These are phyloP conservation scores for Eucalyptus shirleyi DNA, from an alignment of 345 rosid species.

Conservation along the genomic window DNA sequence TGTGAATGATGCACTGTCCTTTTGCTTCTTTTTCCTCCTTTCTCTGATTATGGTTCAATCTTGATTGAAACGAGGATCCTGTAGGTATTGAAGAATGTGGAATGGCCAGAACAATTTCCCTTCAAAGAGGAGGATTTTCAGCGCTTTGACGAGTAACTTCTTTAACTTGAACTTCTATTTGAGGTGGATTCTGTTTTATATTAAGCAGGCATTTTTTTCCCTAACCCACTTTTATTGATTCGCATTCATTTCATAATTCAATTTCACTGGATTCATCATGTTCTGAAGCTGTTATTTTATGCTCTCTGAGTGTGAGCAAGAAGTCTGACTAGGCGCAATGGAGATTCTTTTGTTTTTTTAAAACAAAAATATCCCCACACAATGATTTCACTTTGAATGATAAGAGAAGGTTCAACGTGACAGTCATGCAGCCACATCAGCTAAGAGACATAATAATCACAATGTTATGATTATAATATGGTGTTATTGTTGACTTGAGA, in stretches of 20 bases:
- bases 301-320: background rate
- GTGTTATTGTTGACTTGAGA: background rate
- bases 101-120: conserved; percentile 85
- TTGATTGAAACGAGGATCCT: background rate
- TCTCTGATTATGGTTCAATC: background rate
- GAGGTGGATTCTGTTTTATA: background rate
- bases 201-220: background rate
- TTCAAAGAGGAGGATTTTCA: conserved; percentile 87
- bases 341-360: background rate
- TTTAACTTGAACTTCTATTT: background rate
- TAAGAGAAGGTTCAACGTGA: background rate
- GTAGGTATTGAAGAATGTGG: conserved; percentile 62
- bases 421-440: background rate
- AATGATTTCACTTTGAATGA: background rate
- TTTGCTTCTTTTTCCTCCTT: background rate
- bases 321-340: background rate
- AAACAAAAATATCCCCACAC: background rate
- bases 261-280: background rate
- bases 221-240: background rate
- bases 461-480: background rate
- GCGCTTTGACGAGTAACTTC: conserved; percentile 71
- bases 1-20: background rate
- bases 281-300: background rate
- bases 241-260: background rate
- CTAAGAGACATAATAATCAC: background rate